phyloP scores from a whole-genome alignment of 2,329 filamentous ascomycete genomes.

The Lecanoromycetidae sp. region DNA sequence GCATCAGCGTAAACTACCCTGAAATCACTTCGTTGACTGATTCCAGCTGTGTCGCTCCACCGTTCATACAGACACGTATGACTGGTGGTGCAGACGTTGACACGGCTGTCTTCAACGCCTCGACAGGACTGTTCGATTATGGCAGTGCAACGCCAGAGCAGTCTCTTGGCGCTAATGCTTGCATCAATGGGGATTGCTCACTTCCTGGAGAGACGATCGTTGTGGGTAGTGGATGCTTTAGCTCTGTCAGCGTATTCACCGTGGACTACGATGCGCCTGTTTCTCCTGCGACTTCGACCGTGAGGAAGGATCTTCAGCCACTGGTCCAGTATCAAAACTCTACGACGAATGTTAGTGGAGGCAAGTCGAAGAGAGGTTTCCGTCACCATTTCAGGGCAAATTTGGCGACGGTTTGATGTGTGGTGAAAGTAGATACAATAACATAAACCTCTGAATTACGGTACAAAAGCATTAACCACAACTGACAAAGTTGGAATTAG shows the following conservation, averaged over 20 bases:
- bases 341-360: neutral
- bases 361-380: neutral
- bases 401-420: too few relatives aligned
- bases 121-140: conserved; percentile 34
- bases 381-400: too few relatives aligned
- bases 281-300: conserved; percentile 9
- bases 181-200: conserved; percentile 41
- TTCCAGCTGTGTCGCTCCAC: conserved; percentile 30
- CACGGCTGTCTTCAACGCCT: conserved; percentile 33
- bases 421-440: too few relatives aligned
- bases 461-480: too few relatives aligned
- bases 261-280: conserved; percentile 40
- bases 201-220: conserved; percentile 41
- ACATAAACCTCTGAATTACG: too few relatives aligned
- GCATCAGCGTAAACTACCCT: conserved; percentile 42
- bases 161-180: conserved; percentile 35
- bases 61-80: conserved; percentile 37
- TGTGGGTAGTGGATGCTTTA: conserved; percentile 32
- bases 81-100: conserved; percentile 39
- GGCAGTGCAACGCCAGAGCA: conserved; percentile 24
- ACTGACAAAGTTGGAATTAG: too few relatives aligned
- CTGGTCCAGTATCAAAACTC: conserved; percentile 24
- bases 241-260: conserved; percentile 36
- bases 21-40: conserved; percentile 30
- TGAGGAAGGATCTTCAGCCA: conserved; percentile 5